phyloP scores from a whole-genome alignment of 495 filamentous ascomycete genomes.

The Hypoxylon crocopeplum region DNA sequence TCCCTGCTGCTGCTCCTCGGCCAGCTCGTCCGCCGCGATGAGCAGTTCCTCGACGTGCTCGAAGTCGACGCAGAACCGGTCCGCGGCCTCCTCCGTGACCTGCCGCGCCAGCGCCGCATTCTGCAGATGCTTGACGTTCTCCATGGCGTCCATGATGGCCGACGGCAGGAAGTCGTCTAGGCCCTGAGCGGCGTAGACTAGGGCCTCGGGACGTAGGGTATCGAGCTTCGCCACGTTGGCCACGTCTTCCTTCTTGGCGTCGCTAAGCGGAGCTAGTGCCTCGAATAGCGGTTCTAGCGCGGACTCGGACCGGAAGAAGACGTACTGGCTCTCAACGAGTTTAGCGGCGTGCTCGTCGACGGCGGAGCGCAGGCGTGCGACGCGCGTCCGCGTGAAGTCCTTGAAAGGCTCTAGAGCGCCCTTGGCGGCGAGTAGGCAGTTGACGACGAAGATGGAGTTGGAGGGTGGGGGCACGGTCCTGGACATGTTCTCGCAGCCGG shows the following conservation, averaged over 20 bases:
- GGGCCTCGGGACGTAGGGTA: slow-evolving; percentile 66
- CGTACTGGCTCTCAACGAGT: slow-evolving; percentile 66
- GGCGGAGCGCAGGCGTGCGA: slow-evolving; percentile 53
- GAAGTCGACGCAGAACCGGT: slow-evolving; percentile 88
- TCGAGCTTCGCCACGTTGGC: slow-evolving; percentile 49
- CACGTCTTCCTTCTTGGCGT: slow-evolving; percentile 47
- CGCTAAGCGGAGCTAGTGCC: slow-evolving; percentile 54
- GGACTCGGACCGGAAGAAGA: slow-evolving; percentile 74
- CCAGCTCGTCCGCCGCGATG: slow-evolving; percentile 53
- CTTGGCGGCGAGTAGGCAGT: slow-evolving; percentile 72
- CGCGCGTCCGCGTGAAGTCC: slow-evolving; percentile 58
- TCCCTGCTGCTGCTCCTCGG: slow-evolving; percentile 45
- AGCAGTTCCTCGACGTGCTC: slow-evolving; percentile 78
- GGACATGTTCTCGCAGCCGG: slow-evolving; percentile 72
- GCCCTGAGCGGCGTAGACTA: slow-evolving; percentile 71
- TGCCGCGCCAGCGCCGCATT: slow-evolving; percentile 72
- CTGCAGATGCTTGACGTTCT: slow-evolving; percentile 75
- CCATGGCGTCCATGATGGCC: slow-evolving; percentile 87
- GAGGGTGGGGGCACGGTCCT: slow-evolving; percentile 63
- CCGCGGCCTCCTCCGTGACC: slow-evolving; percentile 83
- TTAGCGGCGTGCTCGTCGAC: slow-evolving; percentile 49
- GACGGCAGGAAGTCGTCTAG: slow-evolving; percentile 93
- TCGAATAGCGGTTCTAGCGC: slow-evolving; percentile 74
- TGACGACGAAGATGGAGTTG: slow-evolving; percentile 78
- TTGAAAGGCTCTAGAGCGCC: slow-evolving; percentile 57